Conservation (phyloP, 179 eudicot species). For the Silene noctiflora region DNA sequence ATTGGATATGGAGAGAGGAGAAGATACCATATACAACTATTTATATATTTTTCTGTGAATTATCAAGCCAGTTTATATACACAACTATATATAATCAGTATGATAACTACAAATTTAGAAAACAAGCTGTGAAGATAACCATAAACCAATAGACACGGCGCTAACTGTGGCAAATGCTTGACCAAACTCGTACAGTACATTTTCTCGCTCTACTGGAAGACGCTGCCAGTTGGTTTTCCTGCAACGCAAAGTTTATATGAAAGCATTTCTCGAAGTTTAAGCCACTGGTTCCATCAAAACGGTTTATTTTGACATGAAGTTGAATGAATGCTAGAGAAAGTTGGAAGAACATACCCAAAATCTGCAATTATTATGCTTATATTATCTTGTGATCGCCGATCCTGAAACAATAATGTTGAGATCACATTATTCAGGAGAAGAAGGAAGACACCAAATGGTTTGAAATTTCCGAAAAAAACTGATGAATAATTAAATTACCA, state of each 20-base stretch:
- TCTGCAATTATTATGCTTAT: slow-evolving; percentile 86
- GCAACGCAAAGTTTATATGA: slow-evolving; percentile 6
- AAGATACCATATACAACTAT: slow-evolving; percentile 6
- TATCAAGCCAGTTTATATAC: slow-evolving; percentile 29
- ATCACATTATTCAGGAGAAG: not conserved
- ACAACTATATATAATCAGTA: slow-evolving; percentile 10
- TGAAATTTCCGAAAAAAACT: not conserved
- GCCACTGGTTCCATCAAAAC: too few relatives aligned
- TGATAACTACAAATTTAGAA: slow-evolving; percentile 30
- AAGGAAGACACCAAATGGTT: not conserved
- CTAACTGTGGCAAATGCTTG: slow-evolving; percentile 82
- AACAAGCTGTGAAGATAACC: slow-evolving; percentile 60
- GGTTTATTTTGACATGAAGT: not conserved
- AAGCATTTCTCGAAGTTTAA: not conserved
- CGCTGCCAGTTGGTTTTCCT: slow-evolving; percentile 79
- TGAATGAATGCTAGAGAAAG: not conserved
- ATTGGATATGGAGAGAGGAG: not conserved
- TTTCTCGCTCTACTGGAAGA: slow-evolving; percentile 50
- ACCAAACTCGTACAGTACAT: slow-evolving; percentile 50
- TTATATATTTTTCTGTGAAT: slow-evolving; percentile 19
- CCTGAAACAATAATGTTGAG: slow-evolving; percentile 44
- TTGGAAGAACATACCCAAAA: slow-evolving; percentile 58
- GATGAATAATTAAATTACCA: slow-evolving; percentile 60
- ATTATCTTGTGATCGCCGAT: slow-evolving; percentile 84
- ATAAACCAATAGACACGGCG: slow-evolving; percentile 72